These are phyloP conservation scores for Sabuloglossum arenarium DNA, from an alignment of 495 filamentous ascomycete genomes.

Conservation along the genomic window DNA sequence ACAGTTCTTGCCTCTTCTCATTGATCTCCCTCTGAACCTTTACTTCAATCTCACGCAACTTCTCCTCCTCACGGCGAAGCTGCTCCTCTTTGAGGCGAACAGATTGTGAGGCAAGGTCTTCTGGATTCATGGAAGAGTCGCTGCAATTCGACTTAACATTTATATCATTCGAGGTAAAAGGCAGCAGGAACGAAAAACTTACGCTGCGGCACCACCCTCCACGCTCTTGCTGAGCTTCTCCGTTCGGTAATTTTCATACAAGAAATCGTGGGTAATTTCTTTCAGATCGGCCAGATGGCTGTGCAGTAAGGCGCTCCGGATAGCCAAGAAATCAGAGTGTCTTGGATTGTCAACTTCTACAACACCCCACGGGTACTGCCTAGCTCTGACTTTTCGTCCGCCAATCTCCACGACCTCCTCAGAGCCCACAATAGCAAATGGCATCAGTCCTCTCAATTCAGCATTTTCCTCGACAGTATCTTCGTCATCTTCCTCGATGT, in stretches of 20 bases:
- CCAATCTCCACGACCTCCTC: slow-evolving; percentile 90
- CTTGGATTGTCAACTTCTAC: slow-evolving; percentile 98
- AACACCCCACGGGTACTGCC: slow-evolving; percentile 97
- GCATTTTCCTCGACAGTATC: slow-evolving; percentile 98
- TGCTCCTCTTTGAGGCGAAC: slow-evolving; percentile 98
- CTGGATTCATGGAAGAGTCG: slow-evolving; percentile 82
- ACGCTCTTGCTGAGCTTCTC: slow-evolving; percentile 99
- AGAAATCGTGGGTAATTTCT: slow-evolving; percentile 98
- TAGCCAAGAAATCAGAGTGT: slow-evolving; percentile 94
- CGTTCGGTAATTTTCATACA: slow-evolving; percentile 99
- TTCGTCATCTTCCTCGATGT: slow-evolving; percentile 98
- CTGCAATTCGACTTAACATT: slow-evolving; percentile 21
- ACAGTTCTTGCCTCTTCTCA: slow-evolving; percentile 95
- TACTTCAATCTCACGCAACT: slow-evolving; percentile 94
- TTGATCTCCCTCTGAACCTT: slow-evolving; percentile 99
- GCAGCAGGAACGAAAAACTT: slow-evolving; percentile 23
- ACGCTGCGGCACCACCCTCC: slow-evolving; percentile 72
- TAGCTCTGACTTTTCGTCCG: slow-evolving; percentile 72
- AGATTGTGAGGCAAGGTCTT: slow-evolving; percentile 88
- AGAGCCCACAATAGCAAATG: slow-evolving; percentile 93
- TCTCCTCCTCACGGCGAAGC: slow-evolving; percentile 96
- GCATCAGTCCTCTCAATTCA: slow-evolving; percentile 90
- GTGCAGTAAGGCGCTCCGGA: slow-evolving; percentile 88
- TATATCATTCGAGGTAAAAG: background rate
- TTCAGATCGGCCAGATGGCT: slow-evolving; percentile 94